These are phyloP conservation scores for Boletus rufocinnamomeus DNA, from an alignment of 768 basidiomycete species.

Conservation along the genomic window DNA sequence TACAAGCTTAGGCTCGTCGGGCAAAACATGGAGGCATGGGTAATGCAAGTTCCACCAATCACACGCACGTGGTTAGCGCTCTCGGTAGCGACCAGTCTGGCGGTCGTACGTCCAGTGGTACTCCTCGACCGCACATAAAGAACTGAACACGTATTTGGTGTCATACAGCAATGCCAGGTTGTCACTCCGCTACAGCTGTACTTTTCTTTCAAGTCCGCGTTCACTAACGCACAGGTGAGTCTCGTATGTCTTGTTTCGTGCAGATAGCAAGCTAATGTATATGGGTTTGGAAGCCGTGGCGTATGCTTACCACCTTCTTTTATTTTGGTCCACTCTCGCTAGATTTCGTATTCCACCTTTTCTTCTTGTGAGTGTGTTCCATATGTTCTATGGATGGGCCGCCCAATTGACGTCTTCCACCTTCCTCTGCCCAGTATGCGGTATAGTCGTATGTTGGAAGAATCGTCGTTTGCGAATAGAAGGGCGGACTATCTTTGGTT, in stretches of 20 bases:
- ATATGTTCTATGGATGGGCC: background rate
- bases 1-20: conserved; percentile 8
- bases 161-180: conserved; percentile 81
- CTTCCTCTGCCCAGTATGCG: conserved; percentile 68
- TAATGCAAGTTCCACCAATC: conserved; percentile 88
- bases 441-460: conserved; percentile 95
- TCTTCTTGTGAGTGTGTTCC: conserved; percentile 83
- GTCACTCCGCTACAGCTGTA: conserved; percentile 91
- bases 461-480: conserved; percentile 89
- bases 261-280: conserved; percentile 12
- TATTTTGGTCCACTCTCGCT: conserved; percentile 94
- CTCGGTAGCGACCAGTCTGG: conserved; percentile 76
- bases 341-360: conserved; percentile 95
- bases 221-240: conserved; percentile 71
- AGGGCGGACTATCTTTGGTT: conserved; percentile 97
- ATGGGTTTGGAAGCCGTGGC: conserved; percentile 66
- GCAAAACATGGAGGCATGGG: conserved; percentile 80
- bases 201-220: conserved; percentile 85
- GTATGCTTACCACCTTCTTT: conserved; percentile 87
- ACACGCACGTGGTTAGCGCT: conserved; percentile 85
- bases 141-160: conserved; percentile 7
- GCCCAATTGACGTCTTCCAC: background rate
- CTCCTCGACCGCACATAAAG: background rate
- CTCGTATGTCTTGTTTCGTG: background rate
- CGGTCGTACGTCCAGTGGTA: conserved; percentile 66